Base-by-base conservation (phyloP, 106 monocot genomes). In the Gastrodia elata region DNA sequence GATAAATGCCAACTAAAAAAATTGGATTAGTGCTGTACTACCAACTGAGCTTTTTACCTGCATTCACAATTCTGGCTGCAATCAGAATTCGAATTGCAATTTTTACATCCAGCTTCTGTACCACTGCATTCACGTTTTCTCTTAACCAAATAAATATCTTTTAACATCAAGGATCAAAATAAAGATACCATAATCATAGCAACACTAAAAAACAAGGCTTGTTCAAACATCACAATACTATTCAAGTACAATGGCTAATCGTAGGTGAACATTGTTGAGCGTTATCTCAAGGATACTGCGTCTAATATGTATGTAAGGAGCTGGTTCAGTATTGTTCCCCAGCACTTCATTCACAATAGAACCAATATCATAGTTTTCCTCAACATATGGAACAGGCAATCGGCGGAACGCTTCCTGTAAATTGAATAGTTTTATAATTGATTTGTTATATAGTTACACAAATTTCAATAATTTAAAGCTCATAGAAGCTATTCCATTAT, bases 51-150 rank as follows among this genome's bases (percentile, higher is more conserved):
- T 67, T 74, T 61, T 39, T 78, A 98, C 97, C 93, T 90, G 91
- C 97, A 98, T 82, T 93, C 97, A 77, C 97, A 98, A 30, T 98
- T 72, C 7, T 84, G 86, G 49, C 69, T 76, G 52, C 97, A 98
- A 39, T 76, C 81, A 56, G 93, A 86, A 81, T 79, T 71, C 32
- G 75, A 39, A 56, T 49, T 74, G 73, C 93, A 92, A 48, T 73
- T 82, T 75, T 77, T 93, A 74, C 97, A 98, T 36, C 97, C 93
- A 76, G 44, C 77, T 81, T 81, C 80, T 75, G 80, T 72, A 80
- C 87, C 68, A 42, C 68, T 71, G 76, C 42, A 73, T 71, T 83
- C 88, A 56, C 92, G 86, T 70, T 83, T 93, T 77, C 83, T 93
- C 80, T 98, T 98, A 18, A 93, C 70, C 68, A 93, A 84, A 78